Base-by-base conservation (phyloP, 2,329 filamentous ascomycete species). In the Fusarium mundagurra region DNA sequence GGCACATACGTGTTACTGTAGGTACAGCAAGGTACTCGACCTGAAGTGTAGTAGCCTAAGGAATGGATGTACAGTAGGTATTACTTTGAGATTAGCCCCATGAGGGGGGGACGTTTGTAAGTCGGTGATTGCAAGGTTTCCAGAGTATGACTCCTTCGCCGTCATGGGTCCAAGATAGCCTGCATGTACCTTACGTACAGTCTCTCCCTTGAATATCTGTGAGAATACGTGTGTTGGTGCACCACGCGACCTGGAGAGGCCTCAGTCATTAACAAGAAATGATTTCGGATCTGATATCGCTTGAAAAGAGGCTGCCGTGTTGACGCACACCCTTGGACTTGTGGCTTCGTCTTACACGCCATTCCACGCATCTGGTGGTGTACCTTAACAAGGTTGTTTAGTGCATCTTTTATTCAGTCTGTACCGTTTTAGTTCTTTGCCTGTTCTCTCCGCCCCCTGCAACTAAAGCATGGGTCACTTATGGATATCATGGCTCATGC, bases 1-100 rank as follows among this genome's bases (percentile, higher is more conserved):
- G 65, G 53, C 74, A 58, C 76, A 51, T 65, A 77, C 75, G 76
- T 73, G 73, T 38, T 57, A 55, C 51, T 41, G 51, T 41, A n/a
- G n/a, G n/a, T n/a, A n/a, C n/a, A n/a, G n/a, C 20, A 22, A n/a
- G n/a, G 50, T n/a, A 41, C 51, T 54, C 51, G 17, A n/a, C 51
- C 24, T n/a, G 34, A 39, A 54, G 51, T n/a, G 27, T 22, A 41
- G 34, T 41, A 55, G 55, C 45, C 58, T 55, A 53, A 44, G 50
- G 50, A 22, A 48, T 48, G 45, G 20, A 48, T 48, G 20, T 48
- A 47, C 18, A 17, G 24, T 47, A 48, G 27, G 45, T 55, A 31
- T 39, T 67, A 51, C 50, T 41, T 64, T 67, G 61, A 57, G 59
- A 44, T 61, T 61, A 43, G 58, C 41, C 36, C 41, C 48, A 48